Evolutionary conservation across 306 rosid genomes (phyloP).

Genomic region (Cyclanthera cordifolia): DNA sequence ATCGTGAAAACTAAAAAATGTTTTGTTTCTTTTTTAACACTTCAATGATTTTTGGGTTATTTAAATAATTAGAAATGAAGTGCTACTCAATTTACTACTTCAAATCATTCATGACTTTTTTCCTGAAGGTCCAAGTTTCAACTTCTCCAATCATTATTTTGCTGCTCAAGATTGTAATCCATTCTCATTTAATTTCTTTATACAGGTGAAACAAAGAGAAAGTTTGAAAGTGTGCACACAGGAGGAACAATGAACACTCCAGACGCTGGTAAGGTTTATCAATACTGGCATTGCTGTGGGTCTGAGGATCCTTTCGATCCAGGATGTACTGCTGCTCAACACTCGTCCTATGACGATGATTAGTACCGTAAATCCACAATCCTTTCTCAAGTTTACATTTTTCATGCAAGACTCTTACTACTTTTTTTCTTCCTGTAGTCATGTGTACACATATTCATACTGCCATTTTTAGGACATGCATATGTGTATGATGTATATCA

Average conservation of each 20-base stretch:
- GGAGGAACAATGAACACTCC: conserved; percentile 88
- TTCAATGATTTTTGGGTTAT: neutral
- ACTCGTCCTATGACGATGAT: conserved; percentile 72
- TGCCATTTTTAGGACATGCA: neutral
- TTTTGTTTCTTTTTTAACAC: neutral
- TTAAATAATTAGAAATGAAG: neutral
- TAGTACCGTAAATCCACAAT: conserved; percentile 21
- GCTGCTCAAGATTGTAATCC: neutral
- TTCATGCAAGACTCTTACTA: neutral
- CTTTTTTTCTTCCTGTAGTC: neutral
- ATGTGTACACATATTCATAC: neutral
- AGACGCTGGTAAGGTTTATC: conserved; percentile 67
- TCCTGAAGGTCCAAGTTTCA: neutral
- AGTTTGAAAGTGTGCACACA: conserved; percentile 77
- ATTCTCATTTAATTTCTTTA: neutral
- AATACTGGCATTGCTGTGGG: conserved; percentile 96
- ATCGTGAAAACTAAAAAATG: neutral
- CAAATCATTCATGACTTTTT: neutral
- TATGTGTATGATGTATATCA: neutral
- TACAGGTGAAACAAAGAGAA: conserved; percentile 85
- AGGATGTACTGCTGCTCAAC: conserved; percentile 76
- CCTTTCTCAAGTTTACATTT: conserved; percentile 10
- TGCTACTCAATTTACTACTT: neutral
- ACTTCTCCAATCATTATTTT: neutral
- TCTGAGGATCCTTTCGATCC: conserved; percentile 79